Evolutionary conservation across 495 filamentous ascomycete genomes (phyloP), one percentile per base, ranked within the genome.

Genomic region (Talaromyces borbonicus): DNA sequence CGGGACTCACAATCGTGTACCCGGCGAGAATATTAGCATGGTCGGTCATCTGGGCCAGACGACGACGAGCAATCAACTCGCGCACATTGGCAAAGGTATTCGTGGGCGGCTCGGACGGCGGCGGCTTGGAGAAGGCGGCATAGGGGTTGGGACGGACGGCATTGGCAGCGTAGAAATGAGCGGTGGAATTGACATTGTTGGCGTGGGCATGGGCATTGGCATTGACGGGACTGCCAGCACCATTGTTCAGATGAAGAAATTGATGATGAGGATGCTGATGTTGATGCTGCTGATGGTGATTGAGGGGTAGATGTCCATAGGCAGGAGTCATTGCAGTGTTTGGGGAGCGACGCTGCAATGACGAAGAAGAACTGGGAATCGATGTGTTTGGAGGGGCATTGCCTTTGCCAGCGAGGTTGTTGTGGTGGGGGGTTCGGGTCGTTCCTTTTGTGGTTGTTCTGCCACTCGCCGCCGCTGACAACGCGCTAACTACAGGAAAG

Each of bases 321-420:
- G 68, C 65, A 58, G 68, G 68, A 63, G 66, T 67, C 68, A 72
- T 72, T 63, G 68, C 66, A 67, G 62, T 49, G 58, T 61, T 52
- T 56, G 59, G 58, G 56, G 62, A 55, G 58, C 56, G 56, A 52
- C 59, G 55, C 59, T 54, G 67, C 56, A 53, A 37, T 18, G 39
- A 38, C 37, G 39, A 59, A 56, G 59, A 58, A 58, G 56, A 58
- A 60, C 59, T 63, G 58, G 59, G 38, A 52, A 53, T 49, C 55
- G 56, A 52, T 51, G 58, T 50, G 55, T 51, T 52, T 56, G 52
- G 47, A 54, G 47, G 47, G 45, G 45, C 47, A 49, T 41, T 25
- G 49, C n/a, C n/a, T n/a, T n/a, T n/a, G n/a, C n/a, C n/a, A n/a
- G n/a, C n/a, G n/a, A n/a, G n/a, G n/a, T n/a, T n/a, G n/a, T n/a